These are phyloP conservation scores for Neofusicoccum ribis DNA, from an alignment of 2,329 filamentous ascomycete genomes.

Conservation along the genomic window DNA sequence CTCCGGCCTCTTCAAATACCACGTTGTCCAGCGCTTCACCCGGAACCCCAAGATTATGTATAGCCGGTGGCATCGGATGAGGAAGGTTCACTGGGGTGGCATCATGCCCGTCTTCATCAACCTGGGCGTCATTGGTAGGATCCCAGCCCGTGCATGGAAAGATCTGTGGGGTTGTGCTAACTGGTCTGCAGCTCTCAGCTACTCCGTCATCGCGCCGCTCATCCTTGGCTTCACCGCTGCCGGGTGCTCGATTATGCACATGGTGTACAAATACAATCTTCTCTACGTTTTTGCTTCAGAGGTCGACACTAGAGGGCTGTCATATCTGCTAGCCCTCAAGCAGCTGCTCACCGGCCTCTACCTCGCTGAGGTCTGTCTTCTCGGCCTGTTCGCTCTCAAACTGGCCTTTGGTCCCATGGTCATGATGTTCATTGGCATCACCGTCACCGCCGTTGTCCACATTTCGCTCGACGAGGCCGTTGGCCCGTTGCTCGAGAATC, in stretches of 20 bases:
- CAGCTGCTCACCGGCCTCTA: constrained; percentile 95
- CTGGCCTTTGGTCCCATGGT: constrained; percentile 72
- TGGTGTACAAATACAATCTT: constrained; percentile 93
- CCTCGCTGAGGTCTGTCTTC: constrained; percentile 86
- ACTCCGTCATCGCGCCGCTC: constrained; percentile 83
- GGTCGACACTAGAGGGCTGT: constrained; percentile 85
- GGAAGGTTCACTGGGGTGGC: constrained; percentile 80
- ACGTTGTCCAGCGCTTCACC: constrained; percentile 73
- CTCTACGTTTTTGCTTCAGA: constrained; percentile 90
- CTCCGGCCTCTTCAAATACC: constrained; percentile 74
- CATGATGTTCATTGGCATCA: constrained; percentile 76
- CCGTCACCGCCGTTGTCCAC: constrained; percentile 76
- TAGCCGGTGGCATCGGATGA: constrained; percentile 75
- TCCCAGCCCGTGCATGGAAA: constrained; percentile 21
- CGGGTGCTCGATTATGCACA: constrained; percentile 88
- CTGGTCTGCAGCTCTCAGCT: constrained; percentile 62
- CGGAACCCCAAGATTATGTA: constrained; percentile 82
- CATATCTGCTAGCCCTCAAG: constrained; percentile 91
- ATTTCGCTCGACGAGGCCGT: constrained; percentile 79
- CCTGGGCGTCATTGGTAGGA: constrained; percentile 79
- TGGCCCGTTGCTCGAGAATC: constrained; percentile 78
- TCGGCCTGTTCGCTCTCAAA: constrained; percentile 82
- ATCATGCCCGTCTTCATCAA: constrained; percentile 98
- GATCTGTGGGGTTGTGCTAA: constrained; percentile 18
- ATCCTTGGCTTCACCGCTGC: constrained; percentile 92